Conservation (phyloP, 1,284 basidiomycete genomes). For the Termitomyces sp. region DNA sequence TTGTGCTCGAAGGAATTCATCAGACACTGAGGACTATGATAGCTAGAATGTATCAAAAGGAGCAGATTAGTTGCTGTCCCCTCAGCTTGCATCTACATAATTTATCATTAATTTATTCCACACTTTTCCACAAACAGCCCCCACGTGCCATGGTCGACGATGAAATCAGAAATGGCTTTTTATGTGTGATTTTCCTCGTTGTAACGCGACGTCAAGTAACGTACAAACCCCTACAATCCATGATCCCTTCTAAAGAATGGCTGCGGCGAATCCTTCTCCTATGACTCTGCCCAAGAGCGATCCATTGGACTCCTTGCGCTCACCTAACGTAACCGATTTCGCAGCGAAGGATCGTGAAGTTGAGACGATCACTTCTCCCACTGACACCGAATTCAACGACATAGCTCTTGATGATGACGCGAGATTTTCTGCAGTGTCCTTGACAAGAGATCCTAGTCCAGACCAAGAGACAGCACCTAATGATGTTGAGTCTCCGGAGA, state of each 20-base stretch:
- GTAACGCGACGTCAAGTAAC: conserved; percentile 9
- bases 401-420: conserved; percentile 56
- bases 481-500: conserved; percentile 5
- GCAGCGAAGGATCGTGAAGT: conserved; percentile 26
- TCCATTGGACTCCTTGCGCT: conserved; percentile 32
- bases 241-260: conserved; percentile 20
- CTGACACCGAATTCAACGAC: conserved; percentile 57
- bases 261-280: conserved; percentile 12
- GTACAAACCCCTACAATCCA: conserved; percentile 9
- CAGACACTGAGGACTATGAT: conserved; percentile 32
- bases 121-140: not conserved
- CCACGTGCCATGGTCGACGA: conserved; percentile 9
- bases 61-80: not conserved
- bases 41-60: conserved; percentile 13
- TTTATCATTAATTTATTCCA: conserved; percentile 11
- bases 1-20: conserved; percentile 22
- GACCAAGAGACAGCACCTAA: conserved; percentile 9
- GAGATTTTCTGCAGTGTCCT: conserved; percentile 51
- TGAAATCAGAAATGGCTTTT: not conserved
- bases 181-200: conserved; percentile 6
- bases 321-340: conserved; percentile 29
- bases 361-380: conserved; percentile 32
- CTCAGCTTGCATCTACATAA: not conserved
- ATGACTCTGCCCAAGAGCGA: conserved; percentile 15
- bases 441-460: conserved; percentile 31